Evolutionary conservation across 805 yeast species (phyloP).

Genomic region (Starmerella geochares): DNA sequence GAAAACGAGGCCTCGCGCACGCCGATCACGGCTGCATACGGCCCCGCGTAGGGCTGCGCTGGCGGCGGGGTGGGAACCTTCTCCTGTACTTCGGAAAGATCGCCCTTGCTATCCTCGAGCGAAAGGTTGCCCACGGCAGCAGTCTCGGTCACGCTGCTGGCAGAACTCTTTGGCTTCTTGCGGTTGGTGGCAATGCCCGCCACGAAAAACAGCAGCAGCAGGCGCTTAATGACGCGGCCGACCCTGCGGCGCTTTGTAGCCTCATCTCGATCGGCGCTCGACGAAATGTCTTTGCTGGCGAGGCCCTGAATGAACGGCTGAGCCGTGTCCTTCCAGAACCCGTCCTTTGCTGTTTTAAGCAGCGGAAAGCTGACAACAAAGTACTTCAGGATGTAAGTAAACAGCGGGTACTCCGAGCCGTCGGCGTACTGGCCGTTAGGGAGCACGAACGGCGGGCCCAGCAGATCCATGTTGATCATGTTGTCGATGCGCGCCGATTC

Average conservation of each 20-base stretch:
- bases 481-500: slow-evolving; percentile 56
- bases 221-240: slow-evolving; percentile 49
- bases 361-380: slow-evolving; percentile 68
- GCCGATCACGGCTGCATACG: slow-evolving; percentile 58
- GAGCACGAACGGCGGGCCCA: slow-evolving; percentile 68
- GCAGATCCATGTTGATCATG: slow-evolving; percentile 50
- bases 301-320: slow-evolving; percentile 77
- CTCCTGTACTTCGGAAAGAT: background rate
- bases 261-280: slow-evolving; percentile 65
- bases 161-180: slow-evolving; percentile 33
- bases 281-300: slow-evolving; percentile 59
- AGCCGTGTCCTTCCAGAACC: slow-evolving; percentile 70
- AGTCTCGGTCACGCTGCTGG: background rate
- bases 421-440: slow-evolving; percentile 35
- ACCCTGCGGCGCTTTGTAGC: slow-evolving; percentile 59
- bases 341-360: slow-evolving; percentile 39
- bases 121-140: slow-evolving; percentile 18
- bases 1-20: slow-evolving; percentile 37
- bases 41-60: slow-evolving; percentile 41
- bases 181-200: slow-evolving; percentile 58
- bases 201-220: slow-evolving; percentile 59
- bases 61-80: slow-evolving; percentile 1
- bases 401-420: slow-evolving; percentile 48
- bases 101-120: slow-evolving; percentile 19
- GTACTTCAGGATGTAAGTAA: slow-evolving; percentile 53